phyloP scores from a whole-genome alignment of 2,329 filamentous ascomycete genomes.

The Rosellinia necatrix region DNA sequence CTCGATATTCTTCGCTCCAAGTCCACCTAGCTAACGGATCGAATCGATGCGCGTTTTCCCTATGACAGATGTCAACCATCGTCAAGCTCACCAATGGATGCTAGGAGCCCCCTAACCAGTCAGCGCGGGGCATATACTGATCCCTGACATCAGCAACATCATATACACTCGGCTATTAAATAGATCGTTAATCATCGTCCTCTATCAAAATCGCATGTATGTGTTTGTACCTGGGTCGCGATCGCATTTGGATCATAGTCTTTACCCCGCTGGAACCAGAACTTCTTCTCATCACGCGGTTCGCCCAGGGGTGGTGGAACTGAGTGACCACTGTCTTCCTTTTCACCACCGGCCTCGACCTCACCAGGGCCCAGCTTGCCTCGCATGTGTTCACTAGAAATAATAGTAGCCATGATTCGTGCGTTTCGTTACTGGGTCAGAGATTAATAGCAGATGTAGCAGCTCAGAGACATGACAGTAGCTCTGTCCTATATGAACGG shows the following conservation, averaged over 20 bases:
- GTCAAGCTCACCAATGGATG: background rate
- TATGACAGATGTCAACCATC: slow-evolving; percentile 11
- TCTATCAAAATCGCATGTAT: background rate
- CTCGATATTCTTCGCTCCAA: slow-evolving; percentile 39
- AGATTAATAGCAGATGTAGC: background rate
- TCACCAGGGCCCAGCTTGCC: slow-evolving; percentile 25
- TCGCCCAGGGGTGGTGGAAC: slow-evolving; percentile 36
- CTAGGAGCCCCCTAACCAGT: slow-evolving; percentile 30
- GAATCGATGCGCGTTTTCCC: slow-evolving; percentile 43
- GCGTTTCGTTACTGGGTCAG: no score
- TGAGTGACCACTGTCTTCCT: slow-evolving; percentile 16
- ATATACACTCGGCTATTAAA: slow-evolving; percentile 50
- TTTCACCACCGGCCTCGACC: slow-evolving; percentile 25
- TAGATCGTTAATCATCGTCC: background rate
- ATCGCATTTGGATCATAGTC: slow-evolving; percentile 33
- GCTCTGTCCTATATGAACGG: background rate
- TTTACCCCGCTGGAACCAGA: slow-evolving; percentile 42
- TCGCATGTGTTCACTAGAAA: slow-evolving; percentile 23
- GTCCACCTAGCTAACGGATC: slow-evolving; percentile 43
- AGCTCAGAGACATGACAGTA: no score
- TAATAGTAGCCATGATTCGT: slow-evolving; percentile 35
- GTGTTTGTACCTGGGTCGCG: slow-evolving; percentile 34
- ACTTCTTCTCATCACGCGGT: slow-evolving; percentile 35
- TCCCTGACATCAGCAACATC: slow-evolving; percentile 48
- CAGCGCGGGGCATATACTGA: slow-evolving; percentile 42